Percentiles rank a stretch among this genome's conserved stretches.
These are phyloP conservation scores for Rutidosis leptorrhynchoides DNA, from an alignment of 129 eudicot genomes.

Conservation along the genomic window DNA sequence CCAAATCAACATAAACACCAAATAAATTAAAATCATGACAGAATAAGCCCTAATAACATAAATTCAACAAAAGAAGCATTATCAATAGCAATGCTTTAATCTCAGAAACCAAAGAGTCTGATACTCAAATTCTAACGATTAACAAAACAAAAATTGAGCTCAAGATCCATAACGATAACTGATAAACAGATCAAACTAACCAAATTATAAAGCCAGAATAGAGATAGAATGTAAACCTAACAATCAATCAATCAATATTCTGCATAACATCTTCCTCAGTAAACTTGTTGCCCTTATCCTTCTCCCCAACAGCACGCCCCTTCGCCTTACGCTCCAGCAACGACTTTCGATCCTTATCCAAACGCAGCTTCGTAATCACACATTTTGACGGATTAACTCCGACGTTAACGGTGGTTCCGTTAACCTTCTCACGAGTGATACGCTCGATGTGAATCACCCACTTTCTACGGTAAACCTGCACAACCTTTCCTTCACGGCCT, in stretches of 20 bases:
- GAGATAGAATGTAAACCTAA: background rate
- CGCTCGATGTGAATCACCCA: conserved; percentile 79
- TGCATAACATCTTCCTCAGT: conserved; percentile 74
- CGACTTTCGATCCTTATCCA: conserved; percentile 59
- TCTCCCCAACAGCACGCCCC: conserved; percentile 66
- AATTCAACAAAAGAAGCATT: too few relatives aligned
- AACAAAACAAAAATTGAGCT: conserved; percentile 1
- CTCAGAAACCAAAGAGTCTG: background rate
- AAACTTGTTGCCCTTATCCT: conserved; percentile 74
- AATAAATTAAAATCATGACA: too few relatives aligned
- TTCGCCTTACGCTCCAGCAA: conserved; percentile 67
- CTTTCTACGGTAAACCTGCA: conserved; percentile 66
- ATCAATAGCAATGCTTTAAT: background rate
- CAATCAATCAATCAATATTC: conserved; percentile 38
- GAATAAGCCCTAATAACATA: too few relatives aligned
- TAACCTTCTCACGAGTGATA: conserved; percentile 74
- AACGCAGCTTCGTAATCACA: conserved; percentile 49
- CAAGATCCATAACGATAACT: background rate
- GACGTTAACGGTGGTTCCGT: conserved; percentile 65
- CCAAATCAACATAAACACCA: too few relatives aligned
- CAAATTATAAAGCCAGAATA: conserved; percentile 7
- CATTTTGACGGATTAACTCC: conserved; percentile 56
- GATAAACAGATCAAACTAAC: conserved; percentile 2
- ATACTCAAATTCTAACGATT: background rate
- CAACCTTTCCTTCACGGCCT: conserved; percentile 77